Conservation (phyloP, 1,139 yeast genomes). For the Candida glucosophila region DNA sequence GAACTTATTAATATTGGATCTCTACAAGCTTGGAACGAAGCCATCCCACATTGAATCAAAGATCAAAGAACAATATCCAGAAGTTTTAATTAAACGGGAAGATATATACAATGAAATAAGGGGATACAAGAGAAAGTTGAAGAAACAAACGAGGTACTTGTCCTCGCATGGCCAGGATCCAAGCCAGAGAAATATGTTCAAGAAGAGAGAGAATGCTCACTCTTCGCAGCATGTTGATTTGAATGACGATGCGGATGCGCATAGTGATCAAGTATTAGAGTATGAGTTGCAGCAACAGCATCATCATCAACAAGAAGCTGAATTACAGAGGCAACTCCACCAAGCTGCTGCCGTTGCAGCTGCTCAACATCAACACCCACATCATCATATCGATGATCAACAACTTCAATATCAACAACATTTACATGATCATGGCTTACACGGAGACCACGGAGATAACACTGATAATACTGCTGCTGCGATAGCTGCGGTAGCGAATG, state of each 20-base stretch:
- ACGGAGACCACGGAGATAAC: slow-evolving; percentile 16
- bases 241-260: slow-evolving; percentile 22
- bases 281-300: slow-evolving; percentile 15
- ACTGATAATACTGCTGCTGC: slow-evolving; percentile 24
- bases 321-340: slow-evolving; percentile 30
- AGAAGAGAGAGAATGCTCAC: slow-evolving; percentile 21
- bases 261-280: slow-evolving; percentile 9
- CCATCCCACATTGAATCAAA: slow-evolving; percentile 50
- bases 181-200: slow-evolving; percentile 9
- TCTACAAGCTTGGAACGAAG: slow-evolving; percentile 48
- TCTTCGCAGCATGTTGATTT: slow-evolving; percentile 23
- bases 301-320: slow-evolving; percentile 28
- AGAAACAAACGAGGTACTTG: slow-evolving; percentile 28
- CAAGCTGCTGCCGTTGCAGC: slow-evolving; percentile 35
- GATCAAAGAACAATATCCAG: slow-evolving; percentile 45
- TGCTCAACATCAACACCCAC: slow-evolving; percentile 21
- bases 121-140: slow-evolving; percentile 47
- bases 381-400: slow-evolving; percentile 21
- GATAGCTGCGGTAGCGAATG: slow-evolving; percentile 39
- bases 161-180: slow-evolving; percentile 7
- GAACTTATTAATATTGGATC: slow-evolving; percentile 42
- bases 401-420: slow-evolving; percentile 28
- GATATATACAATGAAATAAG: slow-evolving; percentile 52
- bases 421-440: slow-evolving; percentile 20
- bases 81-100: slow-evolving; percentile 46